Conservation (phyloP, 768 basidiomycete genomes). For the Rhodotorula sphaerocarpa region DNA sequence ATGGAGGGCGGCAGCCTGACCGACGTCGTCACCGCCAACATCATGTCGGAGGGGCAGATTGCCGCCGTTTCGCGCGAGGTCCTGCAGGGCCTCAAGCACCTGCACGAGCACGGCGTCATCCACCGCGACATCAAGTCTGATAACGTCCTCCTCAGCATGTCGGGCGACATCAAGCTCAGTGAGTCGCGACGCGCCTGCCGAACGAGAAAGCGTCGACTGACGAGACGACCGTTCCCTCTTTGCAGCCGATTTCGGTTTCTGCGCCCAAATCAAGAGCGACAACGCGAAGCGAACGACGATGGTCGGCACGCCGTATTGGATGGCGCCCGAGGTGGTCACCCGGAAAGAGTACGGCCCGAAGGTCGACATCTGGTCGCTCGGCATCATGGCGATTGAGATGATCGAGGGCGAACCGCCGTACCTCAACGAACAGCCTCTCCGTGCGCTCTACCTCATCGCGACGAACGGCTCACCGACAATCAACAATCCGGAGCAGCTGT, state of each 20-base stretch:
- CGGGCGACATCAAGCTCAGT: constrained; percentile 98
- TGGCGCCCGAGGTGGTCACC: constrained; percentile 91
- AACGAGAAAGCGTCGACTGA: no score
- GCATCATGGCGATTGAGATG: constrained; percentile 84
- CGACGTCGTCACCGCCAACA: constrained; percentile 86
- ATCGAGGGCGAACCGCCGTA: constrained; percentile 90
- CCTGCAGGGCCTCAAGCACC: constrained; percentile 81
- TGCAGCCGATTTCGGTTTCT: constrained; percentile 80
- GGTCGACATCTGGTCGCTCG: constrained; percentile 95
- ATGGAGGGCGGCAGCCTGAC: constrained; percentile 61
- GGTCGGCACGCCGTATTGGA: constrained; percentile 98
- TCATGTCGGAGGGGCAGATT: constrained; percentile 92
- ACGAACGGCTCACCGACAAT: constrained; percentile 97
- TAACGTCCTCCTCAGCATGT: constrained; percentile 83
- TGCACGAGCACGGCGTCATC: constrained; percentile 93
- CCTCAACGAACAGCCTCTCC: constrained; percentile 60
- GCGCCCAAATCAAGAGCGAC: constrained; percentile 65
- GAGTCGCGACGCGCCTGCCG: no score
- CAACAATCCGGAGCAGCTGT: constrained; percentile 73
- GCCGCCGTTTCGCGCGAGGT: constrained; percentile 92
- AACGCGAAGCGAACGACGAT: constrained; percentile 84
- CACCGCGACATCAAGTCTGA: constrained; percentile 99
- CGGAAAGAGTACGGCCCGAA: constrained; percentile 87
- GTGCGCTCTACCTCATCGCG: constrained; percentile 93
- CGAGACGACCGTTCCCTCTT: background rate